Base-by-base conservation (phyloP, 805 yeast species). In the Nakazawaea ambrosiae region DNA sequence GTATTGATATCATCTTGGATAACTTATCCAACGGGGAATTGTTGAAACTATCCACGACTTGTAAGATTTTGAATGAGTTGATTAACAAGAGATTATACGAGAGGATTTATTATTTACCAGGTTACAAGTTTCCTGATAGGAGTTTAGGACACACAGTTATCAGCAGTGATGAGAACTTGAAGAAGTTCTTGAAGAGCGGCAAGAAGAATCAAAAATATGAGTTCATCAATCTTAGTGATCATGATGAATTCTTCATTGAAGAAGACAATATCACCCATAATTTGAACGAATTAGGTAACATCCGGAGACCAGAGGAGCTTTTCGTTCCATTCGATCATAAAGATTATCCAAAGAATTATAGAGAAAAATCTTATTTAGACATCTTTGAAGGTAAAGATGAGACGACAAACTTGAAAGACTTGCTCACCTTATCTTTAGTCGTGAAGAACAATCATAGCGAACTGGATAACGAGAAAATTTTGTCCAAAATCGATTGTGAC, bases 41-140 rank as follows among this genome's bases (percentile, higher is more conserved):
- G 28, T 16, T 37, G 17, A n/a, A 15, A 5, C 28, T 37, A 11
- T 17, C 24, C 15, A 4, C 11, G 28, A 31, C 32, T 8, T 37
- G 40, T 16, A n/a, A 26, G n/a, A 5, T 11, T 2, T 26, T 31
- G 17, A 19, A 37, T 20, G 29, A 31, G 22, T 9, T 31, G 7
- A 14, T 37, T 4, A 20, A 11, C 26, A 2, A 11, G 10, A 31
- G 22, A 12, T 5, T 37, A 10, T 37, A 37, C 22, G 15, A 24
- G 5, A 31, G n/a, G 14, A 20, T 37, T 7, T 37, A 29, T n/a
- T 37, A 37, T 16, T 31, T 19, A 9, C 40, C 40, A 5, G 40
- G 32, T 4, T 37, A 37, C 24, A 9, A 19, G 31, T 17, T 7
- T 17, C 20, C 11, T 31, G 10, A n/a, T 11, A 11, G n/a, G 15